Percentiles rank a stretch among this genome's conserved stretches.
These are phyloP conservation scores for Rutstroemia sp. DNA, from an alignment of 2,329 filamentous ascomycete genomes.

Conservation along the genomic window DNA sequence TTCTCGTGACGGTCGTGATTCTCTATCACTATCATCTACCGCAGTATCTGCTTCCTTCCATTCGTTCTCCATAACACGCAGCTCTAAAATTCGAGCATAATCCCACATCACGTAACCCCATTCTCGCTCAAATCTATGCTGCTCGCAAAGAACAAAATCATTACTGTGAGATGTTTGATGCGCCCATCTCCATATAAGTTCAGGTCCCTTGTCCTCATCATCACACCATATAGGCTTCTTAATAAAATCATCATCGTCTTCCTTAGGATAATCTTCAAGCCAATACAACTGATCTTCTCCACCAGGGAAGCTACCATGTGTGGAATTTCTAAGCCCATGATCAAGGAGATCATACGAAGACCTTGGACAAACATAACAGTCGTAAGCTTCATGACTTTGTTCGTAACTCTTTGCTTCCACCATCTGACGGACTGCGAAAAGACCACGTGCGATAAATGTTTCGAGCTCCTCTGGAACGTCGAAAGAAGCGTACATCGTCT, in stretches of 20 bases:
- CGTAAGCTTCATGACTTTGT: background rate
- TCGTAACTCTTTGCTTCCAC: background rate
- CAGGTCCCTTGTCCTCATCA: background rate
- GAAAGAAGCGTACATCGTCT: background rate
- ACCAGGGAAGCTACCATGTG: background rate
- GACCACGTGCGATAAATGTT: background rate
- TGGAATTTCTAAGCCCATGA: background rate
- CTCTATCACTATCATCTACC: background rate
- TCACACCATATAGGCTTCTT: background rate
- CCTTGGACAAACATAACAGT: too few species aligned
- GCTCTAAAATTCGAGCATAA: background rate
- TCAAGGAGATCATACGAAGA: background rate
- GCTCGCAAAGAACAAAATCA: background rate
- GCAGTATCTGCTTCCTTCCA: background rate
- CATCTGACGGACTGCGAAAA: background rate
- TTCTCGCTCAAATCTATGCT: background rate
- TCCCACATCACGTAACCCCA: slow-evolving; percentile 8
- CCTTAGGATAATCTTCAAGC: background rate
- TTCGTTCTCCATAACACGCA: background rate
- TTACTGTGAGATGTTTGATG: background rate
- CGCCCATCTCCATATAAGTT: slow-evolving; percentile 1
- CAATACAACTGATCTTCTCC: background rate
- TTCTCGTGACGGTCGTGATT: background rate
- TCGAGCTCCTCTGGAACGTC: background rate
- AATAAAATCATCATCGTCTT: background rate